Conservation (phyloP, 140 eudicot species). For the Flaveria floridana region DNA sequence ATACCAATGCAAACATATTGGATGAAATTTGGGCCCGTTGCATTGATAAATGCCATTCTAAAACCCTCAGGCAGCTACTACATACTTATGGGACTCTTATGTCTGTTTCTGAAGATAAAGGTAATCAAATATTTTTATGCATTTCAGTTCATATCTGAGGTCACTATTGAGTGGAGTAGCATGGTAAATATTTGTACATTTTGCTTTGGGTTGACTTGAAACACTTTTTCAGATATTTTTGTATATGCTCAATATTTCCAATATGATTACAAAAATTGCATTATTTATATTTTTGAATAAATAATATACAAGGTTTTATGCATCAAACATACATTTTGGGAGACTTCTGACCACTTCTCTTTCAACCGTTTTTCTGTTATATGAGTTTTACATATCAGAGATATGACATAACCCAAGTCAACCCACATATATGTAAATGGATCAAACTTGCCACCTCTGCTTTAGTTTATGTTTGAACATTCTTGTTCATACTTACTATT, state of each 20-base stretch:
- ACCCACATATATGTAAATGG: not conserved
- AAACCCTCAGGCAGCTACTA: slow-evolving; percentile 71
- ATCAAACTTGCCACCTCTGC: not conserved
- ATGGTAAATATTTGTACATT: too few relatives aligned
- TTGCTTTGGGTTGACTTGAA: not conserved
- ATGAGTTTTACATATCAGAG: not conserved
- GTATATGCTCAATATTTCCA: not conserved
- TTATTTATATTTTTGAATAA: not conserved
- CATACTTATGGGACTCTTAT: slow-evolving; percentile 73
- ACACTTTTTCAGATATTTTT: not conserved
- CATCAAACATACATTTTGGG: not conserved
- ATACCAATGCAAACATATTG: slow-evolving; percentile 41
- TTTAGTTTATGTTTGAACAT: not conserved
- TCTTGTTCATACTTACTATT: not conserved
- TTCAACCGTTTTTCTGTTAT: not conserved
- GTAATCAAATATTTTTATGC: slow-evolving; percentile 32
- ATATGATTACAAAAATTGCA: not conserved
- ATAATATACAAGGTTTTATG: not conserved
- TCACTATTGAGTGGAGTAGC: not conserved
- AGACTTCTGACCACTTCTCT: not conserved
- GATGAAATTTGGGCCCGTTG: slow-evolving; percentile 76
- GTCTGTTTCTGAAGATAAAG: slow-evolving; percentile 78
- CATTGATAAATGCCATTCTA: slow-evolving; percentile 85
- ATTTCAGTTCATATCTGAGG: slow-evolving; percentile 8
- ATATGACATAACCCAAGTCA: not conserved